Conservation (phyloP, 345 rosid genomes). For the Passiflora organensis region DNA sequence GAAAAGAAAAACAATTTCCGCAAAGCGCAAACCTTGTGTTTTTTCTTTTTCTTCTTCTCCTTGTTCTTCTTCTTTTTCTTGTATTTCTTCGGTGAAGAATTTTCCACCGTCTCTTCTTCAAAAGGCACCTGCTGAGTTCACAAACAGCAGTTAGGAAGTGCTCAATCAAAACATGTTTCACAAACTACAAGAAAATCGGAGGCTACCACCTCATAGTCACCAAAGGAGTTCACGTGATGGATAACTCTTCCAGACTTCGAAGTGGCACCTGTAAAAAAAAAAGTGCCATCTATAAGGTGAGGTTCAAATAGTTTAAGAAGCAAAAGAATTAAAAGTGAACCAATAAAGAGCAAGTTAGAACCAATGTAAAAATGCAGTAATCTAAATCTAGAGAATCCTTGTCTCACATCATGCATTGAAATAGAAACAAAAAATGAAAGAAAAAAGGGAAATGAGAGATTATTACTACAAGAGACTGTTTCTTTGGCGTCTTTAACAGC, state of each 20-base stretch:
- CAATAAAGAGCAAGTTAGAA: too few relatives aligned
- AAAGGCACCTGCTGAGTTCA: slow-evolving; percentile 10
- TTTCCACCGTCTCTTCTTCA: slow-evolving; percentile 5
- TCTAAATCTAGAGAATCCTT: background rate
- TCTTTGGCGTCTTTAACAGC: slow-evolving; percentile 75
- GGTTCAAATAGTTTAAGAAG: too few relatives aligned
- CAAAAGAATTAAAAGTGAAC: too few relatives aligned
- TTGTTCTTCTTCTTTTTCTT: slow-evolving; percentile 12
- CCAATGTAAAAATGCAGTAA: background rate
- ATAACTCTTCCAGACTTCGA: slow-evolving; percentile 53
- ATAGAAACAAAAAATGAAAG: background rate
- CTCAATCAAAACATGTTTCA: background rate
- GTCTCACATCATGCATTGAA: background rate
- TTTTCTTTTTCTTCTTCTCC: slow-evolving; percentile 1
- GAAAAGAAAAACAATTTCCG: background rate
- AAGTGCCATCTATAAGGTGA: background rate
- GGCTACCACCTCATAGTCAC: slow-evolving; percentile 31
- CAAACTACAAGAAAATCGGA: background rate
- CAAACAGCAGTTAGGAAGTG: background rate
- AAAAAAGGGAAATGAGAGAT: background rate
- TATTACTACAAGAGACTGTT: slow-evolving; percentile 52
- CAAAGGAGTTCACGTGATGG: slow-evolving; percentile 65
- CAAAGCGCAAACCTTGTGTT: background rate
- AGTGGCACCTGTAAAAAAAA: slow-evolving; percentile 42
- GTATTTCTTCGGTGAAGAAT: slow-evolving; percentile 3